Evolutionary conservation across 805 yeast species (phyloP), one percentile per base, ranked within the genome.

Genomic region (Lipomyces sp.): DNA sequence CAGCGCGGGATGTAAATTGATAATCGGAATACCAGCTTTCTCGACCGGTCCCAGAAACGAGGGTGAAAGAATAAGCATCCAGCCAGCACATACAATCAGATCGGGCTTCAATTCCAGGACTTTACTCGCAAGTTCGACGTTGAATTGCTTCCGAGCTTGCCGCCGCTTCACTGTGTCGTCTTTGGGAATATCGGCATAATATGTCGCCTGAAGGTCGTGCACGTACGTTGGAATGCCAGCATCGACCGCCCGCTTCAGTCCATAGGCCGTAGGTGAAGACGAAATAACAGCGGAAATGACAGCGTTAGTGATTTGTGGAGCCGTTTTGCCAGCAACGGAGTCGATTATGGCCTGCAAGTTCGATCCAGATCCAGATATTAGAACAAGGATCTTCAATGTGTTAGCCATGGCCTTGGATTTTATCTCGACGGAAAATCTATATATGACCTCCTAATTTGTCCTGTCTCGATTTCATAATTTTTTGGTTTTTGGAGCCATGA

Each of bases 291-390:
- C 80, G 26, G 79, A 75, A 45, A 93, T 86, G 29, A 73, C 70
- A 1, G 80, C 83, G 33, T 43, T 31, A 4, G 47, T 24, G 33
- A 47, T 55, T 22, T 46, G 48, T 4, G 60, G 52, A 10, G 49
- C n/a, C 6, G 52, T 29, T 10, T 23, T 21, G 18, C 52, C 55
- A 3, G 52, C 42, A 10, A 43, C 43, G 2, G 59, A 40, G 67
- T 93, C 96, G 31, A 93, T 88, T 35, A 93, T 73, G 0, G 98
- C 98, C 67, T 93, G 98, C 35, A 93, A 73, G 64, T 93, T 93
- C n/a, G 97, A 82, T 1, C 98, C 98, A 26, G 84, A 83, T 0
- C 98, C 98, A 0, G 98, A 90, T 21, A 93, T 93, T 34, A 93
- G 77, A 0, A 93, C 97, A 10, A 85, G 73, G 50, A 85, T 46